Conservation (phyloP, 345 rosid genomes). For the Gossypium ekmanianum region DNA sequence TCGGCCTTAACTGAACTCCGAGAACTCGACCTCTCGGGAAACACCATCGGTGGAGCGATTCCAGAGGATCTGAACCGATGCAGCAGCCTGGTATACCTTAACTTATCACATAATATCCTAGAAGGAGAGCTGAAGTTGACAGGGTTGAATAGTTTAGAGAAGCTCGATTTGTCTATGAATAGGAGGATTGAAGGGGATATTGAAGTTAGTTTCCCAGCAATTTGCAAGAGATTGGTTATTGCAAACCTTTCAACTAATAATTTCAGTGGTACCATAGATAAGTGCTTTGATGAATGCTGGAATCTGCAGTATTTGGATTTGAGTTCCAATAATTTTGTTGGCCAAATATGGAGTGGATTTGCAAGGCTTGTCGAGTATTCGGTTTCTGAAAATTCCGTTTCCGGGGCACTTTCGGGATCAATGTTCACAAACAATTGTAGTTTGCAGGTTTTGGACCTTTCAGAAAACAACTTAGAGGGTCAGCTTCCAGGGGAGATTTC, state of each 20-base stretch:
- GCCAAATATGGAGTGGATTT: conserved; percentile 54
- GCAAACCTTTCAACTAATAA: conserved; percentile 63
- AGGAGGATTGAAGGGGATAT: conserved; percentile 57
- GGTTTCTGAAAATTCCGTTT: conserved; percentile 47
- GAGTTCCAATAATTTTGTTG: conserved; percentile 57
- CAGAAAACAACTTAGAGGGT: conserved; percentile 53
- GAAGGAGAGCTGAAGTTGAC: conserved; percentile 46
- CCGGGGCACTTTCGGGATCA: conserved; percentile 38
- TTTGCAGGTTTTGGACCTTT: conserved; percentile 51
- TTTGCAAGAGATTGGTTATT: conserved; percentile 54
- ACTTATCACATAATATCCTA: conserved; percentile 74
- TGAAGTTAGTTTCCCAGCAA: conserved; percentile 39
- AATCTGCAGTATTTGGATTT: conserved; percentile 63
- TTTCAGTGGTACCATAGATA: conserved; percentile 55
- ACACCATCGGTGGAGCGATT: conserved; percentile 52
- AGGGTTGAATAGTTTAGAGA: conserved; percentile 49
- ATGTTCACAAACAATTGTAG: conserved; percentile 49
- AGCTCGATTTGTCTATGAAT: conserved; percentile 63
- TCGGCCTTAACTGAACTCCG: conserved; percentile 63
- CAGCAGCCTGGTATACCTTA: conserved; percentile 47
- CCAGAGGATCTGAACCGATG: conserved; percentile 63
- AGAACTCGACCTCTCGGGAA: conserved; percentile 62
- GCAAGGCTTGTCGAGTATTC: conserved; percentile 54
- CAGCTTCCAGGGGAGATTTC: conserved; percentile 46
- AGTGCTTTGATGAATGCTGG: conserved; percentile 50